These are phyloP conservation scores for Pezicula carpinea DNA, from an alignment of 2,329 filamentous ascomycete genomes.

Conservation along the genomic window DNA sequence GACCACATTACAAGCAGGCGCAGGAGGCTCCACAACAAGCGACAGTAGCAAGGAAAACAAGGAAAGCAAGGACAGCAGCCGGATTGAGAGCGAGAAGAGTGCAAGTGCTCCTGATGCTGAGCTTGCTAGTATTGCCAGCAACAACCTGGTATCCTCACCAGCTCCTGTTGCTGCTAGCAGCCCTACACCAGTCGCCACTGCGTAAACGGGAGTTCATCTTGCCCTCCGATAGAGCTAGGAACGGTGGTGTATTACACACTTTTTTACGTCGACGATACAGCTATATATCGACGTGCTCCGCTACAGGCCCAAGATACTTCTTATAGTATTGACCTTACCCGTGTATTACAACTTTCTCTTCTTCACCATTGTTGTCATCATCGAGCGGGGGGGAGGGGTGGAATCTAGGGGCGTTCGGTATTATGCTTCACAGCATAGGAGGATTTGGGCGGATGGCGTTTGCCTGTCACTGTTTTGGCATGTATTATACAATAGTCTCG, in stretches of 20 bases:
- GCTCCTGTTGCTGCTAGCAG: constrained; percentile 30
- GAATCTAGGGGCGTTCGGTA: constrained; percentile 6
- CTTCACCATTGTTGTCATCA: neutral
- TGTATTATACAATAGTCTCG: constrained; percentile 3
- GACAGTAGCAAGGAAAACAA: constrained; percentile 62
- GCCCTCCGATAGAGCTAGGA: neutral
- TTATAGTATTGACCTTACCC: neutral
- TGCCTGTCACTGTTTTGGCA: neutral
- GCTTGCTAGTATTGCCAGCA: constrained; percentile 43
- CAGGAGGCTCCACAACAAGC: constrained; percentile 40
- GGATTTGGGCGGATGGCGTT: neutral
- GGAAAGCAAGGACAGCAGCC: constrained; percentile 52
- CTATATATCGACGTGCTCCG: too few species aligned
- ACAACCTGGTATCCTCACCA: constrained; percentile 41
- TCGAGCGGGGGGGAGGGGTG: constrained; percentile 1
- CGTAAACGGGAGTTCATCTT: constrained; percentile 7
- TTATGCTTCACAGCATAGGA: neutral
- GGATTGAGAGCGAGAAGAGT: constrained; percentile 53
- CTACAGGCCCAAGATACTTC: too few species aligned
- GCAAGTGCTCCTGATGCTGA: constrained; percentile 55
- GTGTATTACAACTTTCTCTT: constrained; percentile 1
- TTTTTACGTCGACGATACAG: too few species aligned
- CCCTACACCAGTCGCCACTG: constrained; percentile 9
- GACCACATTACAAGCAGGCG: constrained; percentile 38
- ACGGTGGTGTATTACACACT: too few species aligned